Conservation (phyloP, 2,329 filamentous ascomycete species). For the Epichloe gansuensis region DNA sequence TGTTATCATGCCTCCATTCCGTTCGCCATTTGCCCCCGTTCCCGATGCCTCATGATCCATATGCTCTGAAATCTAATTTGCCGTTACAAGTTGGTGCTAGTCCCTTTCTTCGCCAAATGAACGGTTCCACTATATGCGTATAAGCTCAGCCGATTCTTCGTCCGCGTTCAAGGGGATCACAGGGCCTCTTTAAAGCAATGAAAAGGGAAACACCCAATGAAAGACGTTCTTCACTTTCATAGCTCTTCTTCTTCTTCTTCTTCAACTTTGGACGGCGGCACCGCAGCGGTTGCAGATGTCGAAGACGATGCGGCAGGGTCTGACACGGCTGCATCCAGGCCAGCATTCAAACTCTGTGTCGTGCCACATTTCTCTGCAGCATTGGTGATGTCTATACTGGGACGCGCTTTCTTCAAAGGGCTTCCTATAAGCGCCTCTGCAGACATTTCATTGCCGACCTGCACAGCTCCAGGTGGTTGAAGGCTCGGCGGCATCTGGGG, state of each 20-base stretch:
- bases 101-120: background rate
- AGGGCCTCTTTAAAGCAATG: too few species aligned
- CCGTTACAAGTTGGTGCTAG: background rate
- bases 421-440: constrained; percentile 43
- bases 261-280: constrained; percentile 15
- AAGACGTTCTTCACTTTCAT: constrained; percentile 11
- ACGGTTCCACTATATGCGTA: background rate
- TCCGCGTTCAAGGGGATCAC: background rate
- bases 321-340: constrained; percentile 19
- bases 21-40: background rate
- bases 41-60: background rate
- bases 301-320: constrained; percentile 10
- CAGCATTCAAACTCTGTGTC: constrained; percentile 23
- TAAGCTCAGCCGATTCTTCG: background rate
- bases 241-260: constrained; percentile 28
- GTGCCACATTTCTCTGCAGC: constrained; percentile 14
- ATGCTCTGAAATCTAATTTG: background rate
- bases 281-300: constrained; percentile 11
- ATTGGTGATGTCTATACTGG: constrained; percentile 32
- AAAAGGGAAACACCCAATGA: background rate
- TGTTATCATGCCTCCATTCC: background rate
- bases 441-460: constrained; percentile 19
- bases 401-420: constrained; percentile 63
- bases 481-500: constrained; percentile 5
- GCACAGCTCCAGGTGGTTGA: constrained; percentile 15